phyloP scores from a whole-genome alignment of 345 rosid genomes.

The Bruguiera gymnorhiza region DNA sequence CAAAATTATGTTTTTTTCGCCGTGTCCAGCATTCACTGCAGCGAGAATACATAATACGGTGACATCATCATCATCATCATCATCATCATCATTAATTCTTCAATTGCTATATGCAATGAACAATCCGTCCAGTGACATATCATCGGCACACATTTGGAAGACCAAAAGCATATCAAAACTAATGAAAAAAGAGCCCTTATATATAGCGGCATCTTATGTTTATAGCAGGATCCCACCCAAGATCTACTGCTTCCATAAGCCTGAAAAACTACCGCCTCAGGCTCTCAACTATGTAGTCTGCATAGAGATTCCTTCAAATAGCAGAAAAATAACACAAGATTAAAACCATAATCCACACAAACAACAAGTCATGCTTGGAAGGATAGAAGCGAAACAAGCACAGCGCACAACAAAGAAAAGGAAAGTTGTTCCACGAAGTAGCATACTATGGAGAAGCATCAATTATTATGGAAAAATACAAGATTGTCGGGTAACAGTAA shows the following conservation, averaged over 20 bases:
- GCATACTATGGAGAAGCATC: too few species aligned
- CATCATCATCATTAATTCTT: constrained; percentile 1
- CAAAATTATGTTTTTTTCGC: not conserved
- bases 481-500: too few species aligned
- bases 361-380: not conserved
- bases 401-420: too few species aligned
- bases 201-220: constrained; percentile 10
- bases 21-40: not conserved
- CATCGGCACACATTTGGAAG: not conserved
- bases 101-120: constrained; percentile 2
- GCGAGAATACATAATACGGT: not conserved
- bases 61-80: not conserved
- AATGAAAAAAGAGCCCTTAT: not conserved
- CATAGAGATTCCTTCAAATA: constrained; percentile 24
- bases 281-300: constrained; percentile 33
- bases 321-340: not conserved
- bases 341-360: not conserved
- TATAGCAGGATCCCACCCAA: not conserved
- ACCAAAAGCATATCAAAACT: not conserved
- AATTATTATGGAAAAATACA: too few species aligned
- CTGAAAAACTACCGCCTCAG: constrained; percentile 24
- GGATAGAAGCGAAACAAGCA: not conserved
- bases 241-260: not conserved
- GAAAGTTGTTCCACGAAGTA: too few species aligned
- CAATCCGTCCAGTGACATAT: not conserved